These are phyloP conservation scores for Globisporangium emineosum DNA, from an alignment of 352 stramenopile genomes.

Conservation along the genomic window DNA sequence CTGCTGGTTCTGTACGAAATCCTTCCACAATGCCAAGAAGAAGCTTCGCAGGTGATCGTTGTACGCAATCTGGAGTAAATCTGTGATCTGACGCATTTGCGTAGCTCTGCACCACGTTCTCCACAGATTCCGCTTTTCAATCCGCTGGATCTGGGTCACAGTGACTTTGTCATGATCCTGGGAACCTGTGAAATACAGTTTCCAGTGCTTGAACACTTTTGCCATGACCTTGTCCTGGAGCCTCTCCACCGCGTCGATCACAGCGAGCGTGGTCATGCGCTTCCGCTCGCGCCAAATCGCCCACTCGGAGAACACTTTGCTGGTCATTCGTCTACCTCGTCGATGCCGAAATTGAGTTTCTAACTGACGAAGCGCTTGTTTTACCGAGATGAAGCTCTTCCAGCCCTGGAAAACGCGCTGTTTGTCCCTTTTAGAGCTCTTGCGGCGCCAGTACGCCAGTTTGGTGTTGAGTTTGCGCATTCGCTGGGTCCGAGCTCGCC, in stretches of 20 bases:
- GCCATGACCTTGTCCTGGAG: background rate
- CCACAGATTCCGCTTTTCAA: slow-evolving; percentile 4
- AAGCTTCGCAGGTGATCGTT: background rate
- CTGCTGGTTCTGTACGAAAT: background rate
- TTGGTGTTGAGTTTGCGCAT: background rate
- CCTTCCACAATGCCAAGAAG: background rate
- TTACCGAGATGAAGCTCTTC: background rate
- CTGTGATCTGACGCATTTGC: background rate
- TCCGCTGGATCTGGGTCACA: background rate
- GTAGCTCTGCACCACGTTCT: slow-evolving; percentile 1
- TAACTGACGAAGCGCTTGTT: background rate
- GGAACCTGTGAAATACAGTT: background rate
- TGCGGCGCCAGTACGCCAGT: slow-evolving; percentile 7
- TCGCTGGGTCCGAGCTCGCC: background rate
- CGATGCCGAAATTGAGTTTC: background rate
- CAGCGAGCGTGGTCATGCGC: background rate
- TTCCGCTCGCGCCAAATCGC: background rate
- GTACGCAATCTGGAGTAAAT: background rate
- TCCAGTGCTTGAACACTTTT: slow-evolving; percentile 6
- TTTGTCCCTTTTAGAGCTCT: background rate
- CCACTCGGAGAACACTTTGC: slow-evolving; percentile 1
- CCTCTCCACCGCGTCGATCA: background rate
- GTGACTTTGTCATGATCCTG: background rate
- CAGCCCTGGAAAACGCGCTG: background rate
- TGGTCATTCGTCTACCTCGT: background rate